Conservation (phyloP, 1,139 yeast genomes). For the Taiozyma sp. region DNA sequence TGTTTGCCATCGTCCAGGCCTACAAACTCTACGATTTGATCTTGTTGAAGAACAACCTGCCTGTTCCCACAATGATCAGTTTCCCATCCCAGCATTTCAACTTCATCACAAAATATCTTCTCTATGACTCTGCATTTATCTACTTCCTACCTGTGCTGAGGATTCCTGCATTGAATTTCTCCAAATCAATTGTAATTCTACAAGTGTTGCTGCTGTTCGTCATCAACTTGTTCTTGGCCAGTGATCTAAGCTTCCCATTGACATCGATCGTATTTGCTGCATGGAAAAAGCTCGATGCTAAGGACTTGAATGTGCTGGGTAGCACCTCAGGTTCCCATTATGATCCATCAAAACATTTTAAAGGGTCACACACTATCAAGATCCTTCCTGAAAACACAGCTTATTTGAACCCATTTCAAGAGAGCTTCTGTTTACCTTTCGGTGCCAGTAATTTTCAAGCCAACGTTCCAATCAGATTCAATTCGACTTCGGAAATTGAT, state of each 20-base stretch:
- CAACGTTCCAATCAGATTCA: constrained; percentile 70
- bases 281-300: constrained; percentile 46
- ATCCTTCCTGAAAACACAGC: constrained; percentile 92
- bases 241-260: constrained; percentile 40
- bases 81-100: constrained; percentile 46
- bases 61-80: constrained; percentile 24
- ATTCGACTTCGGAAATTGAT: constrained; percentile 72
- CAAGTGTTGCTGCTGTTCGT: constrained; percentile 31
- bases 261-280: constrained; percentile 39
- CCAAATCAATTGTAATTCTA: constrained; percentile 29
- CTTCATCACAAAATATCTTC: constrained; percentile 63
- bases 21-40: constrained; percentile 74
- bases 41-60: constrained; percentile 29
- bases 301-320: constrained; percentile 70
- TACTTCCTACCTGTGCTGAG: constrained; percentile 68
- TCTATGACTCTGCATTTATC: constrained; percentile 66
- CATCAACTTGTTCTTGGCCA: constrained; percentile 33
- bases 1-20: constrained; percentile 72
- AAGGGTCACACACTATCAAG: constrained; percentile 80
- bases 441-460: constrained; percentile 27
- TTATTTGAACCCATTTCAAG: constrained; percentile 67
- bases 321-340: constrained; percentile 33
- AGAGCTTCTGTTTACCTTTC: constrained; percentile 55
- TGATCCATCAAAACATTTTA: constrained; percentile 70
- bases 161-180: constrained; percentile 65